These are phyloP conservation scores for Chrysopogon serrulatus DNA, from an alignment of 176 grass and related monocot species.

Conservation along the genomic window DNA sequence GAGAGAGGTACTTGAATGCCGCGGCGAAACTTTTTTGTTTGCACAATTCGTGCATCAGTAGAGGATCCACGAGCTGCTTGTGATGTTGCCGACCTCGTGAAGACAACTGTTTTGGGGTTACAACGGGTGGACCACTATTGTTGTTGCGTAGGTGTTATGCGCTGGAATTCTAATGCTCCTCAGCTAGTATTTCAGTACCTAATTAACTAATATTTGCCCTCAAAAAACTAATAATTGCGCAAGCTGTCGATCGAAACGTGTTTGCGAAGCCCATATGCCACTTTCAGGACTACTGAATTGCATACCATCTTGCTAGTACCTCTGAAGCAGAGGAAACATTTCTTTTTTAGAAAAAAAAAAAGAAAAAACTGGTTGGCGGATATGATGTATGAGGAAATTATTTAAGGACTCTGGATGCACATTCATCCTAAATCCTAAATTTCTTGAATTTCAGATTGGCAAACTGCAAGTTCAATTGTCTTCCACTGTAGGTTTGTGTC, in stretches of 20 bases:
- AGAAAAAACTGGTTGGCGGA: too few relatives aligned
- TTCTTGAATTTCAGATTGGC: neutral
- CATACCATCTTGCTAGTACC: neutral
- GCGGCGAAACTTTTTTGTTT: neutral
- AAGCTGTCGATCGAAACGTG: neutral
- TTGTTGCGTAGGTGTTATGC: conserved; percentile 8
- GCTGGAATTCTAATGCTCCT: conserved; percentile 4
- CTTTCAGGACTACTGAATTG: neutral
- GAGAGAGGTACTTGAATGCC: neutral
- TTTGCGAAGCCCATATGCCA: neutral
- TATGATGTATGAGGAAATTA: neutral
- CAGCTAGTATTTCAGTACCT: neutral
- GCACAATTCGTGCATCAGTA: neutral
- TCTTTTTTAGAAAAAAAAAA: neutral
- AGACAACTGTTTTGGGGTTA: neutral
- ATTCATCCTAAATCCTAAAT: neutral
- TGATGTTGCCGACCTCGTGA: neutral
- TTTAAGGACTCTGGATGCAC: too few relatives aligned
- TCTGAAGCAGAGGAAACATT: neutral
- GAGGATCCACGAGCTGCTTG: neutral
- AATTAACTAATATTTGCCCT: conserved; percentile 1
- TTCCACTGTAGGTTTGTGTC: neutral
- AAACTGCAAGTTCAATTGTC: neutral
- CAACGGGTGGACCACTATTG: neutral
- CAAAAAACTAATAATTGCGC: neutral